These are phyloP conservation scores for Aspergillus nidulans DNA, from an alignment of 495 filamentous ascomycete species.

Conservation along the genomic window DNA sequence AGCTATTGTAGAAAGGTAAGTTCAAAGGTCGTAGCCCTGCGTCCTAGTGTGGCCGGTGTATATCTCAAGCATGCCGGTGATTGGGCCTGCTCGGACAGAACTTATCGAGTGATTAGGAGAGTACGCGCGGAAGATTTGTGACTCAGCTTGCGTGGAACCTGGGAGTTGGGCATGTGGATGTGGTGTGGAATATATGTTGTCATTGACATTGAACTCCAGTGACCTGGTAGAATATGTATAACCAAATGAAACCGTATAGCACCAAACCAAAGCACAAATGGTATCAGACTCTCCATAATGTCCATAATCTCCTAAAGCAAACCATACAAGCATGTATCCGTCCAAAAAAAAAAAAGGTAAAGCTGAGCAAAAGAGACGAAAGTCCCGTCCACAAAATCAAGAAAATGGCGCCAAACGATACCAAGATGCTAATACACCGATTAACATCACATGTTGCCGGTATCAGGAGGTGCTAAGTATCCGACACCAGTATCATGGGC, in stretches of 20 bases:
- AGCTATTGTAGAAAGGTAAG: not conserved
- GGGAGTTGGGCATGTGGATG: not conserved
- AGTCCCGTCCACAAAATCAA: not conserved
- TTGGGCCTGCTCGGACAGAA: not conserved
- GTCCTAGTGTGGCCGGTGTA: not conserved
- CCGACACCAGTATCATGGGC: not conserved
- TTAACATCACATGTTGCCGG: not conserved
- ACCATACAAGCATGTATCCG: not conserved
- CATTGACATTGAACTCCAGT: not conserved
- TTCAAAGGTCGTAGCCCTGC: not conserved
- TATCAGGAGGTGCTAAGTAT: not conserved
- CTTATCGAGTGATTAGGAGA: not conserved
- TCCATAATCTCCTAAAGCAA: slow-evolving; percentile 7
- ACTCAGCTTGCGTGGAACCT: not conserved
- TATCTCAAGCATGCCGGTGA: not conserved
- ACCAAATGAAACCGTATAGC: not conserved
- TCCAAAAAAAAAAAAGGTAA: not conserved
- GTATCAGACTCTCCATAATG: slow-evolving; percentile 11
- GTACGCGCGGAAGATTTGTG: not conserved
- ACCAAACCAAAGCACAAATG: slow-evolving; percentile 4
- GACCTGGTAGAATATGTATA: not conserved
- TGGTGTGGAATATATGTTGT: not conserved
- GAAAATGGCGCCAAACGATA: not conserved
- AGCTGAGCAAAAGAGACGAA: not conserved
- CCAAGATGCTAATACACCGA: not conserved